Evolutionary conservation across 495 filamentous ascomycete genomes (phyloP), one percentile per base, ranked within the genome.

Genomic region (Penicillium cataractarum): DNA sequence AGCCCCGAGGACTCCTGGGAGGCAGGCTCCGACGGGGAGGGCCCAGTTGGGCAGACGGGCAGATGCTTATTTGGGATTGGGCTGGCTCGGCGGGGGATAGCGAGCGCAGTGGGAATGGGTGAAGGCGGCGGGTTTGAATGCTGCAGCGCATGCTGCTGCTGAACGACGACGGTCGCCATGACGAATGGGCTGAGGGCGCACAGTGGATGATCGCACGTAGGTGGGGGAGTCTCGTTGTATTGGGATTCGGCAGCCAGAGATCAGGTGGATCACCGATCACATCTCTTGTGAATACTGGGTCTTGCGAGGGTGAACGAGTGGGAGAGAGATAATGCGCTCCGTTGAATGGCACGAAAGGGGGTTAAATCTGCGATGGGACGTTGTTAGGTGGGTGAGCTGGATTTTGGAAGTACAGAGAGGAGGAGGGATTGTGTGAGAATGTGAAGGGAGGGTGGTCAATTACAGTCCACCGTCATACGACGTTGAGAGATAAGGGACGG

Each of bases 11-110:
- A 66, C 6, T 66, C 40, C 4, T 89, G 26, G 82, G 90, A 67
- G 82, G 86, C 60, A 82, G 84, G 40, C 6, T 69, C 76, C 49
- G 80, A 71, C 9, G 89, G 89, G 10, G 83, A 79, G 9, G 91
- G 88, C 0, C 91, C 91, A 9, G 93, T 85, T n/a, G 92, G 89
- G 69, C 92, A 94, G 54, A 88, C 80, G 8, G 92, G 91, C 15
- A 97, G 77, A 76, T 96, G 92, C 72, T 96, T 97, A 76, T 97
- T 97, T 9, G 95, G 93, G 24, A 97, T 83, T 13, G 91, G 84
- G 37, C 78, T 81, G n/a, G 79, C 66, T 42, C 72, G 77, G 53
- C 77, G 70, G 60, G 80, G 79, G 32, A 83, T 67, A 40, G 62
- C 74, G 57, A 83, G 64, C 10, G 76, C 64, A 21, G 79, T 65